Conservation (phyloP, 352 stramenopile species). For the Globisporangium ultimum region DNA sequence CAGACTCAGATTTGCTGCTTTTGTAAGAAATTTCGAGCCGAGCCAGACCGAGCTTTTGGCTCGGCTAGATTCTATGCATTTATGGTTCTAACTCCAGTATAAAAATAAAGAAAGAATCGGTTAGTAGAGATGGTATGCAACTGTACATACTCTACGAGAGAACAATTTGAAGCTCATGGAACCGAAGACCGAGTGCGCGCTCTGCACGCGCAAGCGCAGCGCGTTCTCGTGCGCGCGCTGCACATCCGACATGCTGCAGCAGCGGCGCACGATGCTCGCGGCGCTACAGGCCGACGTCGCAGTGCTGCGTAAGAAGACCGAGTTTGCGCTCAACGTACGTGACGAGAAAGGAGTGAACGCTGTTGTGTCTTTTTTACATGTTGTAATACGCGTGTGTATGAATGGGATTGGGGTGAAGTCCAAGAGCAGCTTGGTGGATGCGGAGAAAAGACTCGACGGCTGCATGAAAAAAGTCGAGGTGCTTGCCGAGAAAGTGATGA, state of each 20-base stretch:
- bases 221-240: conserved; percentile 67
- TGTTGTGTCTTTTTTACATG: no score
- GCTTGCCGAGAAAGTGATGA: conserved; percentile 63
- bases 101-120: no score
- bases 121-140: no score
- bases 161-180: no score
- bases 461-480: conserved; percentile 58
- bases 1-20: no score
- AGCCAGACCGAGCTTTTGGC: no score
- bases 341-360: no score
- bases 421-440: conserved; percentile 45
- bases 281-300: conserved; percentile 75
- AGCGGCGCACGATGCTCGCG: conserved; percentile 70
- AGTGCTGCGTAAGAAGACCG: conserved; percentile 76
- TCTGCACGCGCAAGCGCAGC: conserved; percentile 46
- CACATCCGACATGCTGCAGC: conserved; percentile 64
- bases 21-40: no score
- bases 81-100: no score
- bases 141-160: no score
- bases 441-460: conserved; percentile 42
- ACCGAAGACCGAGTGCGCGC: conserved; percentile 33
- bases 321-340: conserved; percentile 58
- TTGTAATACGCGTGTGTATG: background rate
- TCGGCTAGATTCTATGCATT: no score
- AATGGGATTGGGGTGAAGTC: conserved; percentile 20